Percentiles rank a stretch among this genome's conserved stretches.
Conservation (phyloP, 108 stramenopile species). For the Cyclotella cryptica region DNA sequence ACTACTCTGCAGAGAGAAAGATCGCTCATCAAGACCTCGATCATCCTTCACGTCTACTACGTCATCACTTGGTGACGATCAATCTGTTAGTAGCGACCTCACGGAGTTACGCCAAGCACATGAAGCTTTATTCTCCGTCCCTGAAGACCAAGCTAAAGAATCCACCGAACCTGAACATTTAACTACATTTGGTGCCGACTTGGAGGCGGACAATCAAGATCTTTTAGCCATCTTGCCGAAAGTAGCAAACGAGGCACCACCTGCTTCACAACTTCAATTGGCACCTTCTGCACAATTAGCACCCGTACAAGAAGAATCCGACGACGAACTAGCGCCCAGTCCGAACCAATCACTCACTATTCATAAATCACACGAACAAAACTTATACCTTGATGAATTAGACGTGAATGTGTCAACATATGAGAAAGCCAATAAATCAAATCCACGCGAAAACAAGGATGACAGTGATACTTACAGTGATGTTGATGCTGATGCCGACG, state of each 20-base stretch:
- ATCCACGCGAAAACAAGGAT: conserved; percentile 7
- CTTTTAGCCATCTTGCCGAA: background rate
- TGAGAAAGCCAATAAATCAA: background rate
- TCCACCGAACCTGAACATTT: background rate
- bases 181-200: background rate
- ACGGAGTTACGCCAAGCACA: conserved; percentile 44
- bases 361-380: background rate
- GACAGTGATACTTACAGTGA: conserved; percentile 34
- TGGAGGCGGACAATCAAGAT: background rate
- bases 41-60: conserved; percentile 2
- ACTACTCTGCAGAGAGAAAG: background rate
- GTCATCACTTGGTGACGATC: conserved; percentile 15
- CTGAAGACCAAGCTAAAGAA: conserved; percentile 11
- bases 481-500: background rate
- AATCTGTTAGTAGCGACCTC: conserved; percentile 2
- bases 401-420: background rate
- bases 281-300: background rate
- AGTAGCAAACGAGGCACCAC: background rate
- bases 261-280: background rate
- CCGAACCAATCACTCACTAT: background rate
- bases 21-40: background rate
- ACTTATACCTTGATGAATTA: background rate
- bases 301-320: background rate
- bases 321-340: background rate
- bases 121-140: conserved; percentile 41